Conservation (phyloP, 1,139 yeast genomes). For the Hyphopichia khmerensis region DNA sequence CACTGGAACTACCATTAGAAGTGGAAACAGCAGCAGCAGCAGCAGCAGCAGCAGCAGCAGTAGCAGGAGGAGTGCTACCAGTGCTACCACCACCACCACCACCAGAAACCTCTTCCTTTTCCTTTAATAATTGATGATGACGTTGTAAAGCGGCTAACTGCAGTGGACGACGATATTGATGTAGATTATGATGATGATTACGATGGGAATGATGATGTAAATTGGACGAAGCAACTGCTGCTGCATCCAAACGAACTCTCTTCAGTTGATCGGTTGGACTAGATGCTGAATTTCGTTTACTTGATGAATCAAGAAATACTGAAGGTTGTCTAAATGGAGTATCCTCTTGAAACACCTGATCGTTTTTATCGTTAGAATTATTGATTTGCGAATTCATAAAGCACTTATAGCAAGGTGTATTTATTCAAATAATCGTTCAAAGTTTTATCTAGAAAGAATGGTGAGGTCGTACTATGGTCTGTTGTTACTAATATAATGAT, state of each 20-base stretch:
- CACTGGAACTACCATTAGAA: too few relatives aligned
- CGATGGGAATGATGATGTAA: neutral
- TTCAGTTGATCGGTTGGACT: conserved; percentile 9
- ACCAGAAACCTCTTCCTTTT: neutral
- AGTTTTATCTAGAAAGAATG: too few relatives aligned
- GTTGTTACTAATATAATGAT: too few relatives aligned
- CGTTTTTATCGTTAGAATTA: conserved; percentile 23
- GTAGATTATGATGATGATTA: conserved; percentile 1
- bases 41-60: neutral
- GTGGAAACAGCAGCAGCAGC: neutral
- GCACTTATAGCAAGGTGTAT: too few relatives aligned
- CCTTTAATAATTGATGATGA: neutral
- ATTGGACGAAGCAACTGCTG: conserved; percentile 8
- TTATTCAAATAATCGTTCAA: too few relatives aligned
- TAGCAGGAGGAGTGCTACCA: neutral
- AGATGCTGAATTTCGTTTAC: conserved; percentile 1
- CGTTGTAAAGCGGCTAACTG: conserved; percentile 1
- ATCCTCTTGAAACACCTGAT: conserved; percentile 28
- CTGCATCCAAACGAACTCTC: conserved; percentile 10
- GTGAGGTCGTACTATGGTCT: too few relatives aligned
- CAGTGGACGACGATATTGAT: conserved; percentile 5
- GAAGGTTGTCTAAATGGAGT: conserved; percentile 25
- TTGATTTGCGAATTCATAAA: conserved; percentile 17
- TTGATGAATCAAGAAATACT: conserved; percentile 24
- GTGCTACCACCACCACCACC: too few relatives aligned